Base-by-base conservation (phyloP, 306 rosid species). In the Rosa persica region DNA sequence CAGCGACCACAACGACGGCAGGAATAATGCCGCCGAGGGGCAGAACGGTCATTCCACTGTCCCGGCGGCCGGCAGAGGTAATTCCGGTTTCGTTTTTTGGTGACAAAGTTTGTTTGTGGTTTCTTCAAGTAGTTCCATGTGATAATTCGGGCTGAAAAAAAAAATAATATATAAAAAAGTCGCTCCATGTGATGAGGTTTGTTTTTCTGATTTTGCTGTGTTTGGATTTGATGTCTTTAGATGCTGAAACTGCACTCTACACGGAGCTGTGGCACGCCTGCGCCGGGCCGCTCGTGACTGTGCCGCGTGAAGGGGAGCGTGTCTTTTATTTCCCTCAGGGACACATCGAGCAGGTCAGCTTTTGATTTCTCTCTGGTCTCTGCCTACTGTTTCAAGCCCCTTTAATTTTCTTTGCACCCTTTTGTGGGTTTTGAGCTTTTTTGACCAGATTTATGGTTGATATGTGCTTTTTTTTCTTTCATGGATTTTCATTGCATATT, bases 281-380 rank as follows among this genome's bases (percentile, higher is more conserved):
- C 79, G 98, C 98, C 3, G 98, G 98, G 75, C 98, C 98, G 23
- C 89, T 95, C 2, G 98, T 95, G 34, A 88, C 98, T 0, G 97
- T 95, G 39, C 98, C 98, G 12, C 87, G 90, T 25, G 88, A 89
- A 84, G 70, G 87, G 66, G 93, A 95, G 40, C 91, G 81, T 27
- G 98, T 95, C 76, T 95, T 92, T 85, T 95, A 95, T 78, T 95
- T 95, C 79, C 98, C 98, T n/a, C 98, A 92, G 70, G 98, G 98
- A 52, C 98, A 95, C 84, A 92, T 95, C 73, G 98, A 92, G 75
- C 98, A 95, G 94, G 98, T 95, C 16, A 7, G 60, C 34, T 44
- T 19, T 75, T 57, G 15, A n/a, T 55, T 20, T 16, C 55, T 49
- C 55, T 12, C 51, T 30, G 0, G 16, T 3, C 2, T 12, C 51